Evolutionary conservation across 345 rosid genomes (phyloP).

Genomic region (Stellera chamaejasme): DNA sequence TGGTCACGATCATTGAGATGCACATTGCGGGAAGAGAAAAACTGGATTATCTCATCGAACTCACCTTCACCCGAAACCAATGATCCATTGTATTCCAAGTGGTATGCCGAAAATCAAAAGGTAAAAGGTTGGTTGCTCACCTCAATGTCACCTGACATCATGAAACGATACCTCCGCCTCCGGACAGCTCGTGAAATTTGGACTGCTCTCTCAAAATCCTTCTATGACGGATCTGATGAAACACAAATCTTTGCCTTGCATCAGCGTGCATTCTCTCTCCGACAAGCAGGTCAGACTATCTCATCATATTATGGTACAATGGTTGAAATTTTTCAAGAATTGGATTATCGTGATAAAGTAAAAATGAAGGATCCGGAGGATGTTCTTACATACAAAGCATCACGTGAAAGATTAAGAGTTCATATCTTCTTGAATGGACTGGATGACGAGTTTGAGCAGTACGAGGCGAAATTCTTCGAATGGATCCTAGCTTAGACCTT

Average conservation of each 20-base stretch:
- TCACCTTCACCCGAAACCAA: too few relatives aligned
- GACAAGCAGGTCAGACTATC: background rate
- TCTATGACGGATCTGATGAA: slow-evolving; percentile 3
- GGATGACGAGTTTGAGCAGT: slow-evolving; percentile 1
- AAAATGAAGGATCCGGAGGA: slow-evolving; percentile 10
- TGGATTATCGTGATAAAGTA: slow-evolving; percentile 3
- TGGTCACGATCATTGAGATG: too few relatives aligned
- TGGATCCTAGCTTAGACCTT: background rate
- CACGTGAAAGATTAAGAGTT: slow-evolving; percentile 1
- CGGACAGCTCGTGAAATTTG: background rate
- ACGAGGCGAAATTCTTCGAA: background rate
- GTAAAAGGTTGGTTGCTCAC: too few relatives aligned
- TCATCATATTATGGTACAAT: background rate
- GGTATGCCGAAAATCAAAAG: too few relatives aligned
- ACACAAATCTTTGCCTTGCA: background rate
- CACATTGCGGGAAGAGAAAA: too few relatives aligned
- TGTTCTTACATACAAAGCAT: background rate
- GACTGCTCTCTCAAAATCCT: background rate
- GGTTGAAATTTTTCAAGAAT: background rate
- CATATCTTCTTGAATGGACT: slow-evolving; percentile 7
- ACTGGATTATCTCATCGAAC: too few relatives aligned
- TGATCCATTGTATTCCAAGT: too few relatives aligned
- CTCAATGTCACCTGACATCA: too few relatives aligned
- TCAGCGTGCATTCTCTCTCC: background rate
- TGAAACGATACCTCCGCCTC: too few relatives aligned